phyloP scores from a whole-genome alignment of 1,284 basidiomycete genomes.

The Irpex sp. region DNA sequence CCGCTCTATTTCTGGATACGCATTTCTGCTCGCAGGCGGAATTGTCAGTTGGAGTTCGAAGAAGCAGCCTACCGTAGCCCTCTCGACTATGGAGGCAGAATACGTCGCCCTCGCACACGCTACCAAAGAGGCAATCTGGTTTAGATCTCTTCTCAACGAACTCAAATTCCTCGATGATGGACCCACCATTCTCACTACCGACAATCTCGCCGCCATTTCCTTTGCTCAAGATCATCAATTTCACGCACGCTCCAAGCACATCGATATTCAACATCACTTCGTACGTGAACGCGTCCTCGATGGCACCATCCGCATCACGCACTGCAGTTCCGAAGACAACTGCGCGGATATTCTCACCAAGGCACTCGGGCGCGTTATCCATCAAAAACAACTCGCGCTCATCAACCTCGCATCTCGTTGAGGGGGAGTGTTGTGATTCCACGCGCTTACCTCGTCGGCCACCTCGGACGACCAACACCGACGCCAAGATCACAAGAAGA shows the following conservation, averaged over 20 bases:
- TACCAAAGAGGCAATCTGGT: constrained; percentile 26
- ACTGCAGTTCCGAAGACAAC: constrained; percentile 29
- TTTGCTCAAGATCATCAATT: constrained; percentile 31
- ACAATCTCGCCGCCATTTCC: constrained; percentile 7
- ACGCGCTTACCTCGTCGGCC: background rate
- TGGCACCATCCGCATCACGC: constrained; percentile 25
- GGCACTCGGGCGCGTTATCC: constrained; percentile 18
- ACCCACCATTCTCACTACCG: constrained; percentile 9
- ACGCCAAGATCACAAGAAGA: background rate
- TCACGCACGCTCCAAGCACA: constrained; percentile 34
- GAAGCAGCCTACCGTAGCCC: constrained; percentile 32
- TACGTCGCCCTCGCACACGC: constrained; percentile 32
- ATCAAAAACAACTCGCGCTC: background rate
- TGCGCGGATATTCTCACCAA: constrained; percentile 42
- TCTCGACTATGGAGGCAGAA: constrained; percentile 36
- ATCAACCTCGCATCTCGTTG: constrained; percentile 7
- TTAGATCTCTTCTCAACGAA: constrained; percentile 22
- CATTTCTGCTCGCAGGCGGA: constrained; percentile 25
- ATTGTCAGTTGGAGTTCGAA: constrained; percentile 35
- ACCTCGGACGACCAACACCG: background rate
- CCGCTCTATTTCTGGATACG: constrained; percentile 35
- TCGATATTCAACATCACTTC: constrained; percentile 33
- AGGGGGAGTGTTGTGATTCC: constrained; percentile 14
- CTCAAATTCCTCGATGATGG: constrained; percentile 10
- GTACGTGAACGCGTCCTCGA: constrained; percentile 28